A percentile compares a stretch with the other conserved stretches of the same genome.
These are phyloP conservation scores for Sideroxylon spinosum DNA, from an alignment of 179 eudicot species.

Conservation along the genomic window DNA sequence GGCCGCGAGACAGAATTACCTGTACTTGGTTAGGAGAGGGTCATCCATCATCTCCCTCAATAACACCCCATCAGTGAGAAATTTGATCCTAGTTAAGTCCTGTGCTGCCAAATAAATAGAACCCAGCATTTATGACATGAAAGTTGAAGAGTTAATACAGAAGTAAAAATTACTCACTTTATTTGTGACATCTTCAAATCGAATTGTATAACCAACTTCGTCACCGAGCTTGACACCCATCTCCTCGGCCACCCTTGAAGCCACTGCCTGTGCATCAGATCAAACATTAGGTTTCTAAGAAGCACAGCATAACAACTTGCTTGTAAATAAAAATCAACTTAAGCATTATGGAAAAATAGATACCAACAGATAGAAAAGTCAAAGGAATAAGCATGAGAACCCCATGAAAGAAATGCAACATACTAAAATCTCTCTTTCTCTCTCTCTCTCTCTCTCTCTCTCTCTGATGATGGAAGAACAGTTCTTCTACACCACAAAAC, in stretches of 20 bases:
- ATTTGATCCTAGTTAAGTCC: constrained; percentile 83
- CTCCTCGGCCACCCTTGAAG: constrained; percentile 94
- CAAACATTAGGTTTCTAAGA: constrained; percentile 3
- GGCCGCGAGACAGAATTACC: constrained; percentile 39
- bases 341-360: neutral
- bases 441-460: no score
- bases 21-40: constrained; percentile 85
- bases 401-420: neutral
- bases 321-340: neutral
- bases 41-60: constrained; percentile 99
- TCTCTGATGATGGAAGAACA: no score
- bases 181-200: constrained; percentile 85
- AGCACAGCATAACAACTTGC: neutral
- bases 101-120: constrained; percentile 47
- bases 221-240: constrained; percentile 92
- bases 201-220: constrained; percentile 95
- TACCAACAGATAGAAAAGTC: neutral
- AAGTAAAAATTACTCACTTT: constrained; percentile 43
- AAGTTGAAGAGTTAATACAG: constrained; percentile 15
- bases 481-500: neutral
- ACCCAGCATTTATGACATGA: constrained; percentile 21
- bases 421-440: neutral
- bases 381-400: neutral
- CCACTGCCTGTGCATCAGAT: constrained; percentile 58
- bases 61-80: constrained; percentile 95